Evolutionary conservation across 1,284 basidiomycete species (phyloP).

Genomic region (Takashimella koratensis): DNA sequence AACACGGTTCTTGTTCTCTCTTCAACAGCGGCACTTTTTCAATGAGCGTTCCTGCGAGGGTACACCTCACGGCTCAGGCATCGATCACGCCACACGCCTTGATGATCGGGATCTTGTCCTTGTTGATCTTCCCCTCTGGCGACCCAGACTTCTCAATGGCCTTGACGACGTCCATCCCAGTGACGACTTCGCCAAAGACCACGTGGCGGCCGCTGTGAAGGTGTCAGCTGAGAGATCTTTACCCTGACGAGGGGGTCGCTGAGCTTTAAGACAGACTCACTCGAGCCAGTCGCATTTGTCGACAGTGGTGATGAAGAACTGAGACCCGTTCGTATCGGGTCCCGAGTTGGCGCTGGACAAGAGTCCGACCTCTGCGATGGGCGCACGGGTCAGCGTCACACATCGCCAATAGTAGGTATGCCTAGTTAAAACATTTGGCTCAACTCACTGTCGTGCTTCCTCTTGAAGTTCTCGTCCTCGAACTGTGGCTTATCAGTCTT

Average conservation of each 20-base stretch:
- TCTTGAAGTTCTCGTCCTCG: constrained; percentile 72
- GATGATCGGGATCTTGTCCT: constrained; percentile 45
- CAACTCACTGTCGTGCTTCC: constrained; percentile 64
- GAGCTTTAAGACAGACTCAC: constrained; percentile 21
- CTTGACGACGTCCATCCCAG: constrained; percentile 73
- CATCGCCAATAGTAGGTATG: background rate
- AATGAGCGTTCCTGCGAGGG: no score
- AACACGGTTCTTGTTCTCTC: no score
- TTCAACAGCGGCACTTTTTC: no score
- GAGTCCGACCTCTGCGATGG: constrained; percentile 35
- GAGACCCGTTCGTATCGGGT: constrained; percentile 46
- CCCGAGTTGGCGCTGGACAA: constrained; percentile 77
- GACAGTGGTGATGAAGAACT: constrained; percentile 68
- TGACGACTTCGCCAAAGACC: constrained; percentile 82
- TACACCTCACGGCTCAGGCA: background rate
- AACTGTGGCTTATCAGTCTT: constrained; percentile 25
- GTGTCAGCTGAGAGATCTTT: constrained; percentile 24
- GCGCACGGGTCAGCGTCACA: background rate
- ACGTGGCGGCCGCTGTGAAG: constrained; percentile 50
- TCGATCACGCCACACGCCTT: constrained; percentile 40
- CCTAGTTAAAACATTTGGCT: no score
- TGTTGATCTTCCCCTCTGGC: constrained; percentile 36
- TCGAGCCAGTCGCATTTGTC: constrained; percentile 60
- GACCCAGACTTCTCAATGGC: constrained; percentile 58
- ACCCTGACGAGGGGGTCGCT: background rate